Percentiles rank a stretch among this genome's conserved stretches.
These are phyloP conservation scores for Sugiyamaella mastotermitis DNA, from an alignment of 805 yeast genomes.

Conservation along the genomic window DNA sequence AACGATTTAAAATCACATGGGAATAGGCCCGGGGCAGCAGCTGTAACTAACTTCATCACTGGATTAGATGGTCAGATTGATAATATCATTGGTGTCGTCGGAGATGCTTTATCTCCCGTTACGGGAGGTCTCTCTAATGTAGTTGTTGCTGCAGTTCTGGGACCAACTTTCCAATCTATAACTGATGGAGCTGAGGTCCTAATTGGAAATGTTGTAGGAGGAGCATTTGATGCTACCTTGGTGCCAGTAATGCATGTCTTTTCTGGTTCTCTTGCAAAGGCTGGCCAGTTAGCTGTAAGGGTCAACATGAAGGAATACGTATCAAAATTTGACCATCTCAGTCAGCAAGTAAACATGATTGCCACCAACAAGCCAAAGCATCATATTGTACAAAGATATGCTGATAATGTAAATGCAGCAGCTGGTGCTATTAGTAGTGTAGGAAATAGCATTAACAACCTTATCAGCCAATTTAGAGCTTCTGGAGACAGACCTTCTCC, in stretches of 20 bases:
- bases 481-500: conserved; percentile 13
- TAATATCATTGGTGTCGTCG: conserved; percentile 19
- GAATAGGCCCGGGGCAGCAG: conserved; percentile 15
- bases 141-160: conserved; percentile 19
- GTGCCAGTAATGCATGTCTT: conserved; percentile 18
- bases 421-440: conserved; percentile 1
- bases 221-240: conserved; percentile 20
- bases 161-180: conserved; percentile 19
- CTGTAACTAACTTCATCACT: conserved; percentile 15
- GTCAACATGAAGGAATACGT: conserved; percentile 7
- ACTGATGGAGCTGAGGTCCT: conserved; percentile 23
- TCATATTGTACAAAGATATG: no score
- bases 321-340: conserved; percentile 3
- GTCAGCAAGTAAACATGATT: conserved; percentile 6
- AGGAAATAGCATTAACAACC: conserved; percentile 1
- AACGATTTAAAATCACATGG: conserved; percentile 10
- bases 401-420: no score
- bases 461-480: conserved; percentile 6
- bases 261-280: conserved; percentile 16
- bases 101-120: conserved; percentile 18
- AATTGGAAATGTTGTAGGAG: conserved; percentile 19
- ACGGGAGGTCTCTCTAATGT: conserved; percentile 24
- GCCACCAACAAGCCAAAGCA: conserved; percentile 1
- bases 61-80: conserved; percentile 23
- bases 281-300: conserved; percentile 10